Evolutionary conservation across 148 eudicot species (phyloP).

Genomic region (Diospyros lotus): DNA sequence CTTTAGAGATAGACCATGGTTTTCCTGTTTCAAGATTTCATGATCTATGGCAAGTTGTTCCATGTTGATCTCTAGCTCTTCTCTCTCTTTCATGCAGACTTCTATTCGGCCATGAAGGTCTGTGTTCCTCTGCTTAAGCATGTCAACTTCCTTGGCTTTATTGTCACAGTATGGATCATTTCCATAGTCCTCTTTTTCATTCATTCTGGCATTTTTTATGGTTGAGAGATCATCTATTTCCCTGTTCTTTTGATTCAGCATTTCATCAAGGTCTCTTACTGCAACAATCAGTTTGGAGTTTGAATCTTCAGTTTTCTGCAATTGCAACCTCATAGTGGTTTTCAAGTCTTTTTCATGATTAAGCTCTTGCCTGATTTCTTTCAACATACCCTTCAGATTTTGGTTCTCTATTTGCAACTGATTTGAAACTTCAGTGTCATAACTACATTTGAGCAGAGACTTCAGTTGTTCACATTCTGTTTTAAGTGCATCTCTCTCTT

Average conservation of each 20-base stretch:
- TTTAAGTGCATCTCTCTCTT: conserved; percentile 60
- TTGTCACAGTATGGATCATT: conserved; percentile 19
- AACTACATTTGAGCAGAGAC: conserved; percentile 17
- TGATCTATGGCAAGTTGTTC: conserved; percentile 97
- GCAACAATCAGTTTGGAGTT: conserved; percentile 72
- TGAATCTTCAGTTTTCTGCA: conserved; percentile 82
- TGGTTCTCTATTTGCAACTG: conserved; percentile 24
- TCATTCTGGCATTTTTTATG: conserved; percentile 28
- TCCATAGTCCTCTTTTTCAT: conserved; percentile 21
- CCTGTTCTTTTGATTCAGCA: conserved; percentile 48
- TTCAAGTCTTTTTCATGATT: conserved; percentile 48
- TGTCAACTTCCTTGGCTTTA: conserved; percentile 30
- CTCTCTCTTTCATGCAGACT: conserved; percentile 74
- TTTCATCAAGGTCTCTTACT: conserved; percentile 67
- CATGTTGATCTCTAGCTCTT: conserved; percentile 85
- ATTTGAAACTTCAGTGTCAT: conserved; percentile 24
- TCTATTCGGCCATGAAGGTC: conserved; percentile 73
- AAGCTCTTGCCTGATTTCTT: conserved; percentile 43
- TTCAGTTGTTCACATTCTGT: conserved; percentile 49
- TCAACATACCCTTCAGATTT: conserved; percentile 28
- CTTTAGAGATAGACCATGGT: conserved; percentile 62
- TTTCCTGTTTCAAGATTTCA: conserved; percentile 91
- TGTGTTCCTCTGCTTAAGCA: conserved; percentile 68
- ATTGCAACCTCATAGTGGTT: conserved; percentile 41
- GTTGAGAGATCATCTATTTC: conserved; percentile 46